Evolutionary conservation across 1,284 basidiomycete genomes (phyloP).

Genomic region (Ustilago shanxiensis): DNA sequence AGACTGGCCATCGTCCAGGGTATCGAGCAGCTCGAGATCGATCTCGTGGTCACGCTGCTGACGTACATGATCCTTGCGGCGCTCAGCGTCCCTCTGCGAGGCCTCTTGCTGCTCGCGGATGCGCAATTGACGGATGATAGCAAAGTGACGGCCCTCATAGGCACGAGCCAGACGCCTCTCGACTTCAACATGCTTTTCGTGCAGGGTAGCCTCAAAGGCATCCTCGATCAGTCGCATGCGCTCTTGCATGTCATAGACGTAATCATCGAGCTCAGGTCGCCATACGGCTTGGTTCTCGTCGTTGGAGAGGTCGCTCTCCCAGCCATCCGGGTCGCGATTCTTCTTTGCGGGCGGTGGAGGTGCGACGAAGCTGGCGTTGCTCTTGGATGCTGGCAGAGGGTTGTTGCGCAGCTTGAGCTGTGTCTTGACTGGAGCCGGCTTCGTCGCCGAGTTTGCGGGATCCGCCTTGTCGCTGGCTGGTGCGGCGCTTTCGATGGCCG

Average conservation of each 20-base stretch:
- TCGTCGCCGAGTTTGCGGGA: constrained; percentile 3
- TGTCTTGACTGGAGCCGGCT: constrained; percentile 27
- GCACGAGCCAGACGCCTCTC: constrained; percentile 53
- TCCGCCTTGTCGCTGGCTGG: constrained; percentile 19
- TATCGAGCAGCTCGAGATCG: constrained; percentile 65
- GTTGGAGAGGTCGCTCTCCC: constrained; percentile 66
- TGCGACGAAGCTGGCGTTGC: constrained; percentile 43
- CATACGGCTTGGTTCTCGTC: constrained; percentile 63
- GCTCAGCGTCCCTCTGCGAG: constrained; percentile 34
- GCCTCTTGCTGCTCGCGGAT: constrained; percentile 50
- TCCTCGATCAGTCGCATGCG: constrained; percentile 54
- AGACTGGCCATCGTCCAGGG: constrained; percentile 50
- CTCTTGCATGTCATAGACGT: constrained; percentile 47
- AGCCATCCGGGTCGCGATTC: constrained; percentile 52
- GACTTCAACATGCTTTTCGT: constrained; percentile 48
- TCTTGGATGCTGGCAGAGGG: constrained; percentile 49
- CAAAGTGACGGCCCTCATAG: constrained; percentile 60
- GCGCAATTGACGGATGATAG: constrained; percentile 49
- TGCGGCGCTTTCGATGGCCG: constrained; percentile 4
- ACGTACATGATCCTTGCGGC: constrained; percentile 47
- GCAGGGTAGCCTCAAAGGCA: constrained; percentile 35
- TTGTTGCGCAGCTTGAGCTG: constrained; percentile 55
- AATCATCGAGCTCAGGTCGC: constrained; percentile 59
- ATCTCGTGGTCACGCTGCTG: constrained; percentile 61
- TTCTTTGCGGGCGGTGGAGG: constrained; percentile 53